Conservation (phyloP, 192 early-diverging fungal species). For the Geranomyces michiganensis region DNA sequence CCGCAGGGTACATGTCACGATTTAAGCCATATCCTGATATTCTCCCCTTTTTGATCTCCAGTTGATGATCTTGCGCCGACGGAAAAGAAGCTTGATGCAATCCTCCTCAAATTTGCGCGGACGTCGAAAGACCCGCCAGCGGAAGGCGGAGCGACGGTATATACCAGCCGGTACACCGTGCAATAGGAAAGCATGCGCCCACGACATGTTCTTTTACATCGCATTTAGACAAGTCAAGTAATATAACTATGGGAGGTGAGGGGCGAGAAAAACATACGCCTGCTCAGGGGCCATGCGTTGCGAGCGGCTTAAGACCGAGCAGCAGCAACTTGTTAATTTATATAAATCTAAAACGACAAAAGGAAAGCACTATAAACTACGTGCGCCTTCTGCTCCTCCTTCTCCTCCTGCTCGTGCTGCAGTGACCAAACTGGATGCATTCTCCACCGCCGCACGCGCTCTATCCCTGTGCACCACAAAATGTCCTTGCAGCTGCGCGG, state of each 20-base stretch:
- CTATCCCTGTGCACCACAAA: constrained; percentile 87
- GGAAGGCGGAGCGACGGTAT: constrained; percentile 7
- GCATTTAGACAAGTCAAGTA: no score
- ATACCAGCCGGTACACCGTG: constrained; percentile 21
- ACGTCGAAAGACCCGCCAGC: constrained; percentile 20
- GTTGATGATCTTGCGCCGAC: constrained; percentile 45
- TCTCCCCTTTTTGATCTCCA: neutral
- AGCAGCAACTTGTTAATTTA: no score
- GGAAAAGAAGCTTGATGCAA: constrained; percentile 42
- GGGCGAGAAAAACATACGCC: no score
- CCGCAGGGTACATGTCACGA: no score
- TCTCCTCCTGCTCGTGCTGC: neutral
- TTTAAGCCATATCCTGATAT: neutral
- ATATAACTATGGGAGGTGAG: no score
- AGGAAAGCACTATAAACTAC: no score
- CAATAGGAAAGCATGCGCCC: neutral
- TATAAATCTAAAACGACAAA: no score
- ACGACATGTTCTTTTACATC: no score
- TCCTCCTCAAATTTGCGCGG: constrained; percentile 43
- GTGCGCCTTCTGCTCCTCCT: no score
- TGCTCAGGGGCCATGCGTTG: no score
- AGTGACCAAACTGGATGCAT: constrained; percentile 36
- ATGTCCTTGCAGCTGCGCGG: constrained; percentile 92
- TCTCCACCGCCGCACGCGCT: constrained; percentile 69
- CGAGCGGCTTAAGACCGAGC: no score